phyloP scores from a whole-genome alignment of 257 asterid genomes.

The Coffea canephora region DNA sequence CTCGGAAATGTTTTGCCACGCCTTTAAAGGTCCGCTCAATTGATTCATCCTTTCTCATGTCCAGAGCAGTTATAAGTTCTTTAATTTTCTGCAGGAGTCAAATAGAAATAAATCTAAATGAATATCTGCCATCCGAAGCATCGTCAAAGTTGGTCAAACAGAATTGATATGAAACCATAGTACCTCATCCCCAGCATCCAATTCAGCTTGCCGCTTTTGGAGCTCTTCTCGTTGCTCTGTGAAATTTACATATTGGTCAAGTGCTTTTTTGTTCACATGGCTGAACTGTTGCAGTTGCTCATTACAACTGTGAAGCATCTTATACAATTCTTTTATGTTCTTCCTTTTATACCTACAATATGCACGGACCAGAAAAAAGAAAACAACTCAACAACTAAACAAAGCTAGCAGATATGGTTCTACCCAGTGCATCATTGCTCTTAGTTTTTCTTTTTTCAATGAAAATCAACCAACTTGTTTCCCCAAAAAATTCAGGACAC shows the following conservation, averaged over 20 bases:
- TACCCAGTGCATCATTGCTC: neutral
- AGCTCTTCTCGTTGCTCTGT: slow-evolving; percentile 96
- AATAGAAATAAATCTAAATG: slow-evolving; percentile 3
- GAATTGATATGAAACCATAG: slow-evolving; percentile 14
- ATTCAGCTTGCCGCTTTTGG: slow-evolving; percentile 91
- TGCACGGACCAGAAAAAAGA: slow-evolving; percentile 8
- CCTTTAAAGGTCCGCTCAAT: slow-evolving; percentile 99
- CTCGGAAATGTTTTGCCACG: slow-evolving; percentile 94
- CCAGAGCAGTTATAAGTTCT: slow-evolving; percentile 89
- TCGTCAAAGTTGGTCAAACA: slow-evolving; percentile 6
- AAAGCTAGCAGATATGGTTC: neutral
- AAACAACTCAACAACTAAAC: neutral
- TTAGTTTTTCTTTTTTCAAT: neutral
- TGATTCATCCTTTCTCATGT: slow-evolving; percentile 98
- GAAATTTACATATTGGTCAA: slow-evolving; percentile 94
- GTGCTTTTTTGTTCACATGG: slow-evolving; percentile 98
- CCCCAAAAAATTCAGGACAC: neutral
- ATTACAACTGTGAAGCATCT: slow-evolving; percentile 86
- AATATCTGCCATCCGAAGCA: slow-evolving; percentile 14
- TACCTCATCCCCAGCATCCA: slow-evolving; percentile 98
- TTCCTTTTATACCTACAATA: slow-evolving; percentile 67
- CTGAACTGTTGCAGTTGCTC: slow-evolving; percentile 93
- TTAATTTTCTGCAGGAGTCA: slow-evolving; percentile 74
- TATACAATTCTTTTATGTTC: slow-evolving; percentile 74
- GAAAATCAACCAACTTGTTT: neutral